phyloP scores from a whole-genome alignment of 495 filamentous ascomycete genomes.

The Trichoderma erinaceum region DNA sequence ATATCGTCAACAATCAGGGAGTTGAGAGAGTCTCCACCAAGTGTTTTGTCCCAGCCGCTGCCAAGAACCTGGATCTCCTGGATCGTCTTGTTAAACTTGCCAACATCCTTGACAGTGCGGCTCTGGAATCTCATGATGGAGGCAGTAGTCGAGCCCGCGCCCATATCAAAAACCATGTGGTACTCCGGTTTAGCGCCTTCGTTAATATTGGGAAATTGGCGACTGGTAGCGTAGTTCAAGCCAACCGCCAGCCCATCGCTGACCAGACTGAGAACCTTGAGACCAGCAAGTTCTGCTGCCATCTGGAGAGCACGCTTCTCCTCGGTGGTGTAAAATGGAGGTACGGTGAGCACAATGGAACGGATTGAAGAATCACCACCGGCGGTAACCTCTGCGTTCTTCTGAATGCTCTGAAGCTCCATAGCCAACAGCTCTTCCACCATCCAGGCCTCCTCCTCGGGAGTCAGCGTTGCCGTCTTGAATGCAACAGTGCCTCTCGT shows the following conservation, averaged over 20 bases:
- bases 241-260: constrained; percentile 91
- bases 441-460: constrained; percentile 64
- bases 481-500: constrained; percentile 68
- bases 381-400: constrained; percentile 78
- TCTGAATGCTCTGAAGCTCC: constrained; percentile 83
- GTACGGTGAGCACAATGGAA: constrained; percentile 84
- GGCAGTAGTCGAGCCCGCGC: constrained; percentile 94
- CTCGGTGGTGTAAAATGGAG: constrained; percentile 82
- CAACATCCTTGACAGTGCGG: constrained; percentile 82
- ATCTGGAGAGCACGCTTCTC: constrained; percentile 78
- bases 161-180: constrained; percentile 96
- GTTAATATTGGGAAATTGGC: constrained; percentile 77
- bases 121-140: constrained; percentile 87
- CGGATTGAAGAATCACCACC: constrained; percentile 68
- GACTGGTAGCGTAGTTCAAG: constrained; percentile 86
- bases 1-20: constrained; percentile 82
- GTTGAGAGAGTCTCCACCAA: constrained; percentile 89
- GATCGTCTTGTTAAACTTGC: constrained; percentile 91
- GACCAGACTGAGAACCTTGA: constrained; percentile 77
- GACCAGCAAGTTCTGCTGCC: constrained; percentile 79
- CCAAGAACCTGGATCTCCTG: constrained; percentile 88
- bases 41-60: constrained; percentile 77
- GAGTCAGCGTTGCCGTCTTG: constrained; percentile 64
- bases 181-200: constrained; percentile 85
- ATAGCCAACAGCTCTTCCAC: constrained; percentile 95